Conservation (phyloP, 345 rosid genomes). For the Ceriops tagal region DNA sequence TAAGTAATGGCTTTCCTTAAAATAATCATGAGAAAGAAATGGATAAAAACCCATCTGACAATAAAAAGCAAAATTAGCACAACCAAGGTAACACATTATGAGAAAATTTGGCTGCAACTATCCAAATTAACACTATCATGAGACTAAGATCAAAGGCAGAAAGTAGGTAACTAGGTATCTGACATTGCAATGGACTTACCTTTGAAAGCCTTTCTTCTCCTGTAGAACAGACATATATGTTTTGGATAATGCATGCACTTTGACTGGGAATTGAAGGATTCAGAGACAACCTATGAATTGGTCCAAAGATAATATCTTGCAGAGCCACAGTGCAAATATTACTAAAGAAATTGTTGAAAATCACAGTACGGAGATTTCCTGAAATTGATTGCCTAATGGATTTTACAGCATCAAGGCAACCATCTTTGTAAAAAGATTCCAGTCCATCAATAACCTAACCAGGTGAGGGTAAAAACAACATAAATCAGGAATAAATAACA, state of each 20-base stretch:
- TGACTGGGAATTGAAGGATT: constrained; percentile 44
- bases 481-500: not conserved
- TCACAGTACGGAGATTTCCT: constrained; percentile 45
- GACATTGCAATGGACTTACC: constrained; percentile 32
- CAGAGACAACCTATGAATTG: constrained; percentile 43
- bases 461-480: constrained; percentile 9
- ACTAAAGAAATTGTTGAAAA: constrained; percentile 42
- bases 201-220: constrained; percentile 40
- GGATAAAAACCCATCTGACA: too few species aligned
- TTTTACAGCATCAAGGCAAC: constrained; percentile 41
- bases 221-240: constrained; percentile 40
- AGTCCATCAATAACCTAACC: constrained; percentile 69
- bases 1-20: too few species aligned
- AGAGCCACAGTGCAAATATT: constrained; percentile 27
- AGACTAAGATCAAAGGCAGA: not conserved
- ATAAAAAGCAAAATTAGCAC: too few species aligned
- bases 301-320: constrained; percentile 39
- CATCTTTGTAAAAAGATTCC: constrained; percentile 36
- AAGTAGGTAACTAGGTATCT: not conserved
- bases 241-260: constrained; percentile 49
- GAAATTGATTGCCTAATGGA: constrained; percentile 58
- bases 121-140: not conserved
- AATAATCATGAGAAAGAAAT: too few species aligned
- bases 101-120: not conserved
- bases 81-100: not conserved